These are phyloP conservation scores for Penicillium corylophilum DNA, from an alignment of 2,329 filamentous ascomycete species.

Conservation along the genomic window DNA sequence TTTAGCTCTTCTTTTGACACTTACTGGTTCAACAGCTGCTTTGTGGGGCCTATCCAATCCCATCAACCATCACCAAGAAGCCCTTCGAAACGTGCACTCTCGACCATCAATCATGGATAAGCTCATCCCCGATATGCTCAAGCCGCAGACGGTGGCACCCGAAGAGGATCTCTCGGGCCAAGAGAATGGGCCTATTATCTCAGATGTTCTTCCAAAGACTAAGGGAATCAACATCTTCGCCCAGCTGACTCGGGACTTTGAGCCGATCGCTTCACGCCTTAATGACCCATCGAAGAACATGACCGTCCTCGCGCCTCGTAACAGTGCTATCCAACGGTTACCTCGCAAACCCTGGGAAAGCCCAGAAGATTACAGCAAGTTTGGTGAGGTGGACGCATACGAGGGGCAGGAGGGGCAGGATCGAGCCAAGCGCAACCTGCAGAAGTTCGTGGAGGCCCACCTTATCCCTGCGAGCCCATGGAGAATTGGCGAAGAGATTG, in stretches of 20 bases:
- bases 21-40: conserved; percentile 11
- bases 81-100: conserved; percentile 13
- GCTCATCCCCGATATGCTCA: conserved; percentile 20
- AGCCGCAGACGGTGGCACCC: conserved; percentile 20
- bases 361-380: conserved; percentile 65
- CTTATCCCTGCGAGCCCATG: conserved; percentile 75
- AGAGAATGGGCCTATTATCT: conserved; percentile 62
- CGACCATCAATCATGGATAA: conserved; percentile 29
- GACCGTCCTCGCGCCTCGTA: conserved; percentile 83
- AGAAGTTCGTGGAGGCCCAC: conserved; percentile 81
- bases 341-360: conserved; percentile 75
- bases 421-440: conserved; percentile 73
- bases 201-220: conserved; percentile 79
- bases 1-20: conserved; percentile 11
- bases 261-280: conserved; percentile 66
- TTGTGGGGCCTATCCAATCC: conserved; percentile 11
- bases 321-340: conserved; percentile 73
- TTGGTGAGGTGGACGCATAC: conserved; percentile 68
- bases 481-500: conserved; percentile 64
- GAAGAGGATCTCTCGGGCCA: conserved; percentile 23
- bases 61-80: conserved; percentile 9
- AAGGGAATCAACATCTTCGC: conserved; percentile 82
- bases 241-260: conserved; percentile 73
- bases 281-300: conserved; percentile 67
- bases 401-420: conserved; percentile 72